phyloP scores from a whole-genome alignment of 257 asterid genomes.

The Knoxia roxburghii region DNA sequence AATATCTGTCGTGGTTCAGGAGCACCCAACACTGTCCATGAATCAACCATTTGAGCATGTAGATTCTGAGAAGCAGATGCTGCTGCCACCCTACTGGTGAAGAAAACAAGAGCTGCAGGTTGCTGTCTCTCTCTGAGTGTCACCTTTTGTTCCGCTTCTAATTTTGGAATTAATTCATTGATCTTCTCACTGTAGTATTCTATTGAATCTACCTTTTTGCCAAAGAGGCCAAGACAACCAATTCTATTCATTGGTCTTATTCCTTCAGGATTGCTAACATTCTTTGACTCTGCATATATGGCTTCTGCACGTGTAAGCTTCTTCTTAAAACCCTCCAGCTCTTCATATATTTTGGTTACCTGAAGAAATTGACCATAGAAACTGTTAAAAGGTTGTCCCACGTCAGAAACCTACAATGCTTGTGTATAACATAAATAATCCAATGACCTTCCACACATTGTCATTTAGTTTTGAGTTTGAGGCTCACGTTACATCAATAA shows the following conservation, averaged over 20 bases:
- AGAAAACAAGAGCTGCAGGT: conserved; percentile 69
- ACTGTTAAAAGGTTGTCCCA: too few relatives aligned
- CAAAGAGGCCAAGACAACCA: conserved; percentile 72
- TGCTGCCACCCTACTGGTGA: conserved; percentile 65
- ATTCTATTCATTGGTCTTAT: conserved; percentile 54
- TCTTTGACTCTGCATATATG: conserved; percentile 50
- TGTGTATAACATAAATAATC: too few relatives aligned
- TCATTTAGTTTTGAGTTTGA: too few relatives aligned
- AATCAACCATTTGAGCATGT: conserved; percentile 63
- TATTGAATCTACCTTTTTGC: conserved; percentile 72
- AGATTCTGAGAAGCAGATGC: conserved; percentile 83
- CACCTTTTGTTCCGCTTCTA: conserved; percentile 69
- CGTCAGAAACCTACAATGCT: too few relatives aligned
- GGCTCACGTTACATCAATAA: too few relatives aligned
- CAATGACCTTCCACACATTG: too few relatives aligned
- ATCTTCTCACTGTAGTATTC: conserved; percentile 65
- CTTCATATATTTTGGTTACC: conserved; percentile 65
- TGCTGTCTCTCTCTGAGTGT: conserved; percentile 75
- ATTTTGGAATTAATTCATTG: conserved; percentile 41
- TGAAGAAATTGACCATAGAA: conserved; percentile 19
- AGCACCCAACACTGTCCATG: conserved; percentile 76
- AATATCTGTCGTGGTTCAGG: conserved; percentile 73
- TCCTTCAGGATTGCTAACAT: conserved; percentile 52
- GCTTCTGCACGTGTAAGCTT: conserved; percentile 73
- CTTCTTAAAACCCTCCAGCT: conserved; percentile 70